These are phyloP conservation scores for Sugiyamaella smithiae DNA, from an alignment of 805 yeast species.

Conservation along the genomic window DNA sequence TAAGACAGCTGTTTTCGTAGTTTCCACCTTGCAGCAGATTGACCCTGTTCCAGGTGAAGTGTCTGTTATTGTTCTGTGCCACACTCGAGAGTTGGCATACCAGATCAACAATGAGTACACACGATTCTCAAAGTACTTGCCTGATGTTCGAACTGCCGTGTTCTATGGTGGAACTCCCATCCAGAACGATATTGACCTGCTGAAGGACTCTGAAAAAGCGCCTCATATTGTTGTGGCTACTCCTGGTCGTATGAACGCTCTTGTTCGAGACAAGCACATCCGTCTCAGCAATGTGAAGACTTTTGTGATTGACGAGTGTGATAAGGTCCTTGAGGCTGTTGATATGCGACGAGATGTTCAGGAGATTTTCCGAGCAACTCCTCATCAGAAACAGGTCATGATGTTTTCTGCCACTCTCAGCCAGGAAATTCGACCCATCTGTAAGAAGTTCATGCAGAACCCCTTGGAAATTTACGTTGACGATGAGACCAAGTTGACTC, in stretches of 20 bases:
- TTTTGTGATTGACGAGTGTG: conserved; percentile 97
- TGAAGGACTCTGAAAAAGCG: conserved; percentile 87
- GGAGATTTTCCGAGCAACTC: conserved; percentile 95
- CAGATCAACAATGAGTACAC: conserved; percentile 97
- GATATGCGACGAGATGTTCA: conserved; percentile 99
- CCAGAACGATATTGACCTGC: conserved; percentile 76
- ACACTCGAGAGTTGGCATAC: conserved; percentile 97
- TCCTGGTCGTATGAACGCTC: conserved; percentile 95
- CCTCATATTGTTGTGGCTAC: conserved; percentile 98
- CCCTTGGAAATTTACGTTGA: conserved; percentile 97
- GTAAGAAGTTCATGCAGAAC: conserved; percentile 97
- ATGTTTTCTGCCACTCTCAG: conserved; percentile 97
- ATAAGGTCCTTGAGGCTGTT: conserved; percentile 85
- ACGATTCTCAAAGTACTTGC: conserved; percentile 97
- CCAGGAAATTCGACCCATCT: conserved; percentile 90
- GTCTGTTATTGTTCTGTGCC: conserved; percentile 91
- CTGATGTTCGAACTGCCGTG: conserved; percentile 94
- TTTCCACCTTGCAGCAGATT: conserved; percentile 92
- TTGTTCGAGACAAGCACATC: conserved; percentile 86
- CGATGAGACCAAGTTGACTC: conserved; percentile 94
- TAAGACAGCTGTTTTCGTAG: conserved; percentile 96
- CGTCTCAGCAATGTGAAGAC: conserved; percentile 87
- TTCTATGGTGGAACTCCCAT: conserved; percentile 95
- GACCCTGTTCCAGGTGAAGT: conserved; percentile 98
- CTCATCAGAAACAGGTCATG: conserved; percentile 98